Conservation (phyloP, 495 filamentous ascomycete genomes). For the Penicillium coffeae region DNA sequence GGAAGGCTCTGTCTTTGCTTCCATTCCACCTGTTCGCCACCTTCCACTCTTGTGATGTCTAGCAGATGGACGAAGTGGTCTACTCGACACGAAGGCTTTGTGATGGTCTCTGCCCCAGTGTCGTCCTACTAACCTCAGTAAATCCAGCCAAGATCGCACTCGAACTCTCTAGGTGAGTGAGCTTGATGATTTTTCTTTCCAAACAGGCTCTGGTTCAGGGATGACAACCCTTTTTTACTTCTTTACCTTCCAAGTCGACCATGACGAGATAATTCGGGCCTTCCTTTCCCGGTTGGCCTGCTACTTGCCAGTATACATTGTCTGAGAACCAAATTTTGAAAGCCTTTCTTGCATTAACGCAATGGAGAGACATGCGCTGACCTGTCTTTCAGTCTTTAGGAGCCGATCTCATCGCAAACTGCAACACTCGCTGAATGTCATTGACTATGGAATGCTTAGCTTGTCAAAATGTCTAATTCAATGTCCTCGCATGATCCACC, state of each 20-base stretch:
- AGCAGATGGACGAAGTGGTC: background rate
- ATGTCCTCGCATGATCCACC: too few relatives aligned
- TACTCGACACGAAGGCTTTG: background rate
- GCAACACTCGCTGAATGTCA: too few relatives aligned
- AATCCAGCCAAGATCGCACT: too few relatives aligned
- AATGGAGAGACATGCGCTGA: conserved; percentile 17
- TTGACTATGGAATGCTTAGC: too few relatives aligned
- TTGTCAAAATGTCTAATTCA: too few relatives aligned
- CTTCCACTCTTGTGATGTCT: conserved; percentile 4
- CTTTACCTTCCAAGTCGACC: conserved; percentile 94
- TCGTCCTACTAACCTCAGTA: background rate
- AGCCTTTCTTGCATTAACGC: conserved; percentile 2
- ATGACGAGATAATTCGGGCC: conserved; percentile 79
- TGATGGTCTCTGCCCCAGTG: background rate
- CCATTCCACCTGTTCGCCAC: conserved; percentile 12
- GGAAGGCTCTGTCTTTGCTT: conserved; percentile 16
- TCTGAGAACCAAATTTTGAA: conserved; percentile 59
- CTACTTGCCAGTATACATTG: conserved; percentile 98
- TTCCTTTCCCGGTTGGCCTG: conserved; percentile 68
- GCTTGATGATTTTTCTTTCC: conserved; percentile 13
- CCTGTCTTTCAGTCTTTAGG: background rate
- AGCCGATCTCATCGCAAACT: background rate
- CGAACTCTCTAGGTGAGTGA: conserved; percentile 6
- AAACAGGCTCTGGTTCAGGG: conserved; percentile 47
- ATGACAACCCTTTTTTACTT: conserved; percentile 85